Conservation (phyloP, 1,284 basidiomycete species). For the Ustilago shanxiensis region DNA sequence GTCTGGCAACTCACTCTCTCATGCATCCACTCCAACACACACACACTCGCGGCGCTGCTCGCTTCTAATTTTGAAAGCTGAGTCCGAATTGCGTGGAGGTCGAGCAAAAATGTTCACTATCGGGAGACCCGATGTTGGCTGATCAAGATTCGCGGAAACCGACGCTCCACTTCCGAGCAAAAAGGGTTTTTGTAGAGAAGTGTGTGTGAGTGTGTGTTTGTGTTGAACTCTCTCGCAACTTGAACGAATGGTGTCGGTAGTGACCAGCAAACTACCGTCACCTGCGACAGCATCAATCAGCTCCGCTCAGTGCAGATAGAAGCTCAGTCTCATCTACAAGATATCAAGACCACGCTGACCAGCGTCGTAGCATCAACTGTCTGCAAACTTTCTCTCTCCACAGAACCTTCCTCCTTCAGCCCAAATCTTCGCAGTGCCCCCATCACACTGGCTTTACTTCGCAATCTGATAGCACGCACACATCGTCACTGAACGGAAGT, state of each 20-base stretch:
- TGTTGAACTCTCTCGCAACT: conserved; percentile 2
- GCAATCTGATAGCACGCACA: neutral
- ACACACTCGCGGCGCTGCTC: neutral
- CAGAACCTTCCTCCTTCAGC: neutral
- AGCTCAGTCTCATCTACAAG: neutral
- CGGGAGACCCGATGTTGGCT: neutral
- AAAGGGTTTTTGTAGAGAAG: neutral
- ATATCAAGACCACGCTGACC: neutral
- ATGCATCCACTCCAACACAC: no score
- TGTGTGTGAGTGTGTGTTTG: neutral
- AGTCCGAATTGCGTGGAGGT: conserved; percentile 27
- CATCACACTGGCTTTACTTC: neutral
- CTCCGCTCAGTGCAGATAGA: neutral
- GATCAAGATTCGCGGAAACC: conserved; percentile 10
- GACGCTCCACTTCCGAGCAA: conserved; percentile 8
- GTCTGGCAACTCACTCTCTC: conserved; percentile 9
- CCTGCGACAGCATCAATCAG: neutral
- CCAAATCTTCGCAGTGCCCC: neutral
- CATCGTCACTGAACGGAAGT: no score
- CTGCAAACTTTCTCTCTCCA: neutral
- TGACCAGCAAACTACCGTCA: neutral
- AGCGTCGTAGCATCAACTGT: neutral
- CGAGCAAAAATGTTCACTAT: neutral
- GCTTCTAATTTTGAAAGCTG: conserved; percentile 26
- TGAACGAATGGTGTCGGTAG: neutral